Conservation (phyloP, 495 filamentous ascomycete species). For the Gamarada debralockiae region DNA sequence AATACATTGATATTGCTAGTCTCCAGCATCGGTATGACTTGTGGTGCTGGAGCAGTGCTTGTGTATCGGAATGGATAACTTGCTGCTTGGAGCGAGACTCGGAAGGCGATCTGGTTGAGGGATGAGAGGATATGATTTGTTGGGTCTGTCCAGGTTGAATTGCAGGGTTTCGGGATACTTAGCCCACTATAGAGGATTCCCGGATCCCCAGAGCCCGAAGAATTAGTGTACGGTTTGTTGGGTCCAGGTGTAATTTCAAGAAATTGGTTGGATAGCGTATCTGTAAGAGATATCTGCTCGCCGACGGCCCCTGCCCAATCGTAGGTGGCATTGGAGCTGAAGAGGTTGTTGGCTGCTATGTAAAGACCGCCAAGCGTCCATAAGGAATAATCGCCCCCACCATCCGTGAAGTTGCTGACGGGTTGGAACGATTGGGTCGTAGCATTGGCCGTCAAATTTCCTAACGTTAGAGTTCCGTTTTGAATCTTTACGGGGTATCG, state of each 20-base stretch:
- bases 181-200: too few species aligned
- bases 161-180: not conserved
- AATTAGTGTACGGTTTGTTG: not conserved
- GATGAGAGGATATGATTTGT: slow-evolving; percentile 3
- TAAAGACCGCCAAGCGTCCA: slow-evolving; percentile 9
- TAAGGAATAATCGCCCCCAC: not conserved
- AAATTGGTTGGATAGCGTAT: slow-evolving; percentile 5
- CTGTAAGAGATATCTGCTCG: not conserved
- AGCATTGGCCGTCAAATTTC: not conserved
- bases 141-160: slow-evolving; percentile 1
- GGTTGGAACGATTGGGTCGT: not conserved
- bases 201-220: not conserved
- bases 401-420: not conserved
- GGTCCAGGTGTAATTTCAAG: not conserved
- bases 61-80: not conserved
- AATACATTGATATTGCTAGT: slow-evolving; percentile 1
- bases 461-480: not conserved
- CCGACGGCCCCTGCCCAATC: not conserved
- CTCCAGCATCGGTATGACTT: not conserved
- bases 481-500: not conserved
- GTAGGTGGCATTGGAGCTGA: slow-evolving; percentile 1
- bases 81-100: not conserved
- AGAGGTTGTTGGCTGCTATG: slow-evolving; percentile 1
- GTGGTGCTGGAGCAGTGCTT: not conserved
- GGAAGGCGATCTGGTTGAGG: slow-evolving; percentile 1